A percentile compares a stretch with the other conserved stretches of the same genome.
These are phyloP conservation scores for Spiraea crenata DNA, from an alignment of 331 rosid species.

Conservation along the genomic window DNA sequence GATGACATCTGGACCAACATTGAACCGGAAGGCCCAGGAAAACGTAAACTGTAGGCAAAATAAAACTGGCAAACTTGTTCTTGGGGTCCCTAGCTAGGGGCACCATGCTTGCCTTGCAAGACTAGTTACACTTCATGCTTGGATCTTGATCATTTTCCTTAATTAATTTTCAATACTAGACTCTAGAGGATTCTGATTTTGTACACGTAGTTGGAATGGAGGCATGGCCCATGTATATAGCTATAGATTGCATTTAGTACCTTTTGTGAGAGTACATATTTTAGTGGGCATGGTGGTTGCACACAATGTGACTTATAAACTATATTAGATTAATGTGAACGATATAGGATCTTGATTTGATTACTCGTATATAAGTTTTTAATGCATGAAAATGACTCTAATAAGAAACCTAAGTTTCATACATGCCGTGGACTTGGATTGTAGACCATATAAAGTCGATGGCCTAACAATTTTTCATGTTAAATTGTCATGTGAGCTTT, in stretches of 20 bases:
- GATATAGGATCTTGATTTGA: no score
- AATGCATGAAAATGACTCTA: not conserved
- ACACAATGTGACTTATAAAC: not conserved
- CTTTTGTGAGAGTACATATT: not conserved
- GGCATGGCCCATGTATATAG: no score
- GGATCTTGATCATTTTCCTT: not conserved
- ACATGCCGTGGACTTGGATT: no score
- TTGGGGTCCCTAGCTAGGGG: not conserved
- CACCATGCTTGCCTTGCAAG: constrained; percentile 19
- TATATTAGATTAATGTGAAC: not conserved
- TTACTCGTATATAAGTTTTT: no score
- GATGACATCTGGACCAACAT: not conserved
- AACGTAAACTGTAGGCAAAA: constrained; percentile 18
- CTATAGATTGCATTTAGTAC: not conserved
- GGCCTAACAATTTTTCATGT: no score
- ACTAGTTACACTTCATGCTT: constrained; percentile 2
- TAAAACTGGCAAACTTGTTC: not conserved
- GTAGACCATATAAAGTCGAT: no score
- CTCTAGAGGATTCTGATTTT: no score
- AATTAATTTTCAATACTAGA: no score
- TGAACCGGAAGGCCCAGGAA: not conserved
- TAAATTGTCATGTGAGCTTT: no score
- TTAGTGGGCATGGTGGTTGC: not conserved
- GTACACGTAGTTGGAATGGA: no score
- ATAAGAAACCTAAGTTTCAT: not conserved